Evolutionary conservation across 768 basidiomycete species (phyloP).

Genomic region (Lactarius hengduanensis): DNA sequence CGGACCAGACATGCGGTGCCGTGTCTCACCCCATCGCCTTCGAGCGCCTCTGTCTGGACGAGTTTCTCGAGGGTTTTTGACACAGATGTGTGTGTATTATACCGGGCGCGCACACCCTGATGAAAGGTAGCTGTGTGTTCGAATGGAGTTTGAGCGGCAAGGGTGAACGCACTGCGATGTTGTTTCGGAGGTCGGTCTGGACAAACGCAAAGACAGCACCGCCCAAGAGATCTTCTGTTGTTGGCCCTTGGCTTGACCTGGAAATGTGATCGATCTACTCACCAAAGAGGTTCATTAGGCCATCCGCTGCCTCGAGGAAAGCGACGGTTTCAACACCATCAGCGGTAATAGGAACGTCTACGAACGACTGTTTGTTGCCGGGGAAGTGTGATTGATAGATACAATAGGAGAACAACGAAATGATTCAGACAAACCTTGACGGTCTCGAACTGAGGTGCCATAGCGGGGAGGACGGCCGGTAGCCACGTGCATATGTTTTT

Average conservation of each 20-base stretch:
- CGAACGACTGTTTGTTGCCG: slow-evolving; percentile 65
- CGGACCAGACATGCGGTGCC: slow-evolving; percentile 64
- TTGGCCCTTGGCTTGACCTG: neutral
- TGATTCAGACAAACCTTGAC: slow-evolving; percentile 49
- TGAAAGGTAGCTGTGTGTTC: neutral
- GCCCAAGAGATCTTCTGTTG: slow-evolving; percentile 57
- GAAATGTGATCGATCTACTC: slow-evolving; percentile 30
- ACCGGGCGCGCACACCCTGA: slow-evolving; percentile 65
- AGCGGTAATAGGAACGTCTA: slow-evolving; percentile 74
- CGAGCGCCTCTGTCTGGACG: slow-evolving; percentile 49
- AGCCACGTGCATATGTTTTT: slow-evolving; percentile 19
- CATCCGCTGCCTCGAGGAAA: slow-evolving; percentile 89
- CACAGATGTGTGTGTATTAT: slow-evolving; percentile 41
- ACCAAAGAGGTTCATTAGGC: slow-evolving; percentile 75
- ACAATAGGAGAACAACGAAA: slow-evolving; percentile 1
- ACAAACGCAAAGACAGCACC: slow-evolving; percentile 71
- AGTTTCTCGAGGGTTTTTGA: slow-evolving; percentile 62
- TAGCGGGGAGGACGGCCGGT: slow-evolving; percentile 27
- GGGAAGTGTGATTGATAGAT: slow-evolving; percentile 10
- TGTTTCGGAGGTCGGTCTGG: slow-evolving; percentile 65
- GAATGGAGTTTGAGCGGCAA: neutral
- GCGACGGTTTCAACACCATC: slow-evolving; percentile 73
- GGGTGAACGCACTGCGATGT: slow-evolving; percentile 52
- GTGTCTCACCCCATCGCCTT: slow-evolving; percentile 39
- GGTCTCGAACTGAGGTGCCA: slow-evolving; percentile 66